Evolutionary conservation across 768 basidiomycete genomes (phyloP), one percentile per base, ranked within the genome.

Genomic region (Mycena capillaripes): DNA sequence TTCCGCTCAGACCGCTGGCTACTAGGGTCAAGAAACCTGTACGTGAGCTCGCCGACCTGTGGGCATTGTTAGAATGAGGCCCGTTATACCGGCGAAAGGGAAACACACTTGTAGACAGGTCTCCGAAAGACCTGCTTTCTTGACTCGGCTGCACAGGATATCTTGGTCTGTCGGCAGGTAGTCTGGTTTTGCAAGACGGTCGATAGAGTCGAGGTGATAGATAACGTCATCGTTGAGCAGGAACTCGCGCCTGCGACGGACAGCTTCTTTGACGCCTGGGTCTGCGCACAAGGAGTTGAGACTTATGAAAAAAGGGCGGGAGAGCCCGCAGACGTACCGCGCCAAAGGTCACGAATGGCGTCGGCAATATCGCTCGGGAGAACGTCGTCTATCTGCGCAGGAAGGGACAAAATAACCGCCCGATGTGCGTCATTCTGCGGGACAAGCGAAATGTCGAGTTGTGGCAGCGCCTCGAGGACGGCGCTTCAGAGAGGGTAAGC

Each of bases 121-220:
- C 85, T 99, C 97, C 1, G 96, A 97, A 79, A 99, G 97, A 73
- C 97, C 97, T 0, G 97, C 98, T 0, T 97, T 98, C 86, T 98
- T 98, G 57, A 99, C 97, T 76, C 97, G 90, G 61, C 93, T 94
- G 50, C 97, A 89, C 14, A n/a, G n/a, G n/a, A n/a, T n/a, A n/a
- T n/a, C n/a, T n/a, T n/a, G n/a, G n/a, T n/a, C n/a, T n/a, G n/a
- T 94, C 10, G 97, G 97, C 73, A 97, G 84, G 84, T 97, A 99
- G 40, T 86, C 86, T 0, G 90, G 87, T 1, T 85, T 77, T 0
- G 92, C 84, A 89, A 99, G 96, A 71, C 96, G 91, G 71, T 95
- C 91, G 76, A 99, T 95, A 9, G 92, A 83, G 80, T 92, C 93
- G 87, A 98, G 98, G 86, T 97, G 98, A 88, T 98, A 99, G 19